Conservation (phyloP, 164 flowering plant species). For the Malania oleifera region DNA sequence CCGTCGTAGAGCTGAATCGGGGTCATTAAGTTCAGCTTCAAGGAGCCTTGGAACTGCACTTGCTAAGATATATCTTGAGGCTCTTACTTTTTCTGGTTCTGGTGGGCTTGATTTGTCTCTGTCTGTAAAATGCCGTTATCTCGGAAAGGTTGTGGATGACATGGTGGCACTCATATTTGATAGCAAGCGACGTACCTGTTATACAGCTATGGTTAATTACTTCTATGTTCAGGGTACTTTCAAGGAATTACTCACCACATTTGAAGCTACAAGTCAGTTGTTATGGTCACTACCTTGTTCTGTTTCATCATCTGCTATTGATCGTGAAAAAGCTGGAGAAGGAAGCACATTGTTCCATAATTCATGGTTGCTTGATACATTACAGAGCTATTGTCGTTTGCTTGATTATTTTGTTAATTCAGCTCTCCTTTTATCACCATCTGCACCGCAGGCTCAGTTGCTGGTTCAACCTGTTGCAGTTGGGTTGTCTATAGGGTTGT, state of each 20-base stretch:
- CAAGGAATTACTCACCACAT: slow-evolving; percentile 82
- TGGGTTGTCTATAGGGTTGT: slow-evolving; percentile 77
- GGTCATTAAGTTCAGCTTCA: slow-evolving; percentile 61
- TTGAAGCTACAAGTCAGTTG: slow-evolving; percentile 93
- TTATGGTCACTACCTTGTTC: slow-evolving; percentile 72
- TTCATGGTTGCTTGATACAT: slow-evolving; percentile 75
- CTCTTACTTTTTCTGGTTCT: slow-evolving; percentile 66
- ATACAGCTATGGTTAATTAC: slow-evolving; percentile 66
- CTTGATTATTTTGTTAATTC: slow-evolving; percentile 89
- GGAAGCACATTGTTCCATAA: slow-evolving; percentile 51
- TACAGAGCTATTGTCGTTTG: slow-evolving; percentile 68
- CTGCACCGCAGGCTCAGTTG: slow-evolving; percentile 72
- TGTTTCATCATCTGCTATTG: slow-evolving; percentile 35
- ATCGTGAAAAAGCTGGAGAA: slow-evolving; percentile 45
- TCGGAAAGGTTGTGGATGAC: slow-evolving; percentile 87
- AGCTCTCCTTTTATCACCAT: slow-evolving; percentile 59
- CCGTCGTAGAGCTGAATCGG: slow-evolving; percentile 78
- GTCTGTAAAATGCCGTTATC: slow-evolving; percentile 84
- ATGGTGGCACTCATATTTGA: slow-evolving; percentile 72
- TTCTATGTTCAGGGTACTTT: slow-evolving; percentile 91
- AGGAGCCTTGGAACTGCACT: slow-evolving; percentile 73
- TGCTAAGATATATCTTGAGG: slow-evolving; percentile 65
- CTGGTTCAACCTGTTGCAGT: slow-evolving; percentile 88
- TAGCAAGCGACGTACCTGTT: slow-evolving; percentile 65
- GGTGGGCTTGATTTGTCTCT: slow-evolving; percentile 49